A percentile compares a stretch with the other conserved stretches of the same genome.
Conservation (phyloP, 2,329 filamentous ascomycete genomes). For the Elsinoe ampelina region DNA sequence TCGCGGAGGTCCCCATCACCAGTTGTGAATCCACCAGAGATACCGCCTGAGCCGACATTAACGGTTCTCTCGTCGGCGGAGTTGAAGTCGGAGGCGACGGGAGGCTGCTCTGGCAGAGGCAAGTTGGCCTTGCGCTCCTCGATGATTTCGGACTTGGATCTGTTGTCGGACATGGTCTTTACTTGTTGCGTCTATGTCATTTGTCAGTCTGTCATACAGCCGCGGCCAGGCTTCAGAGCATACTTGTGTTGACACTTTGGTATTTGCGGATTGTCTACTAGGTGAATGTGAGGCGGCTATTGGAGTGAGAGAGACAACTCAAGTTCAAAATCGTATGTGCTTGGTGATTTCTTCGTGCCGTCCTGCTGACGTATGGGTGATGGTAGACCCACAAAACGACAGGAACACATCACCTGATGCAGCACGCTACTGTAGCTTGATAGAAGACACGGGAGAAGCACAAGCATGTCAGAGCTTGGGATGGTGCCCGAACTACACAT, state of each 20-base stretch:
- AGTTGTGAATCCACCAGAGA: constrained; percentile 30
- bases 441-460: neutral
- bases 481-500: neutral
- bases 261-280: no score
- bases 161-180: constrained; percentile 17
- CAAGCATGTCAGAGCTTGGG: neutral
- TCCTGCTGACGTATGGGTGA: constrained; percentile 4
- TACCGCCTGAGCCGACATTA: constrained; percentile 57
- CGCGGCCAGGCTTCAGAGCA: no score
- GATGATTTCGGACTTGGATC: constrained; percentile 53
- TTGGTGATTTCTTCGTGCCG: constrained; percentile 1
- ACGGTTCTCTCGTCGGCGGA: constrained; percentile 59
- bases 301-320: neutral
- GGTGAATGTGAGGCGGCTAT: no score
- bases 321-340: neutral
- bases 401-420: constrained; percentile 3
- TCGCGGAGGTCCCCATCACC: constrained; percentile 40
- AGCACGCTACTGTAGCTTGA: neutral
- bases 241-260: no score
- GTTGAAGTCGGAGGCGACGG: constrained; percentile 68
- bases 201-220: neutral
- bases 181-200: constrained; percentile 1
- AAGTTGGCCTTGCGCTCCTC: constrained; percentile 62
- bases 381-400: constrained; percentile 5
- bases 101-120: constrained; percentile 69